Percentiles rank a stretch among this genome's conserved stretches.
Evolutionary conservation across 2,329 filamentous ascomycete species (phyloP).

Genomic region (Pseudopithomyces maydicus): DNA sequence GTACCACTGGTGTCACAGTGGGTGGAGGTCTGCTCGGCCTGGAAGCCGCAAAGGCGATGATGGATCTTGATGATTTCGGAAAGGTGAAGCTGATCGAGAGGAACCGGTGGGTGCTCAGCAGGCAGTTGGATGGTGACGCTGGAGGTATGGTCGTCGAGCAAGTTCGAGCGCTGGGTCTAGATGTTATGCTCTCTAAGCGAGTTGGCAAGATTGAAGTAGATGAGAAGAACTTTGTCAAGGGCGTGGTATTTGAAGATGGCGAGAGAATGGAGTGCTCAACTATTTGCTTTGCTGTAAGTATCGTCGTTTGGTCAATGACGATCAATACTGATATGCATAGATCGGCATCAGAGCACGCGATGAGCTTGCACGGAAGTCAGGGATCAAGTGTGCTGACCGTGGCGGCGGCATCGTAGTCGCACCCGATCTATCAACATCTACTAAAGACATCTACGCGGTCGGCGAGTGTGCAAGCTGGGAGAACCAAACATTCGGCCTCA

Average conservation of each 20-base stretch:
- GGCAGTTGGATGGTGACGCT: conserved; percentile 82
- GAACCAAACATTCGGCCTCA: conserved; percentile 83
- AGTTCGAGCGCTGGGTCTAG: conserved; percentile 76
- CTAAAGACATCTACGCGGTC: conserved; percentile 78
- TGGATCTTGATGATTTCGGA: conserved; percentile 76
- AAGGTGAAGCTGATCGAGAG: conserved; percentile 81
- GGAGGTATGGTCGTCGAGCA: conserved; percentile 83
- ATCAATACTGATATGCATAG: conserved; percentile 31
- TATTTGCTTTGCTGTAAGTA: conserved; percentile 76
- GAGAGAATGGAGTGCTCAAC: conserved; percentile 77
- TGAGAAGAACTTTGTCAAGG: conserved; percentile 69
- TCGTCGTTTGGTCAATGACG: background rate
- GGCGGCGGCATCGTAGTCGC: conserved; percentile 78
- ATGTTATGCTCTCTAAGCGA: conserved; percentile 77
- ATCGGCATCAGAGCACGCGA: conserved; percentile 85
- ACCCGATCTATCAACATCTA: conserved; percentile 70
- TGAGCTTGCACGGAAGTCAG: conserved; percentile 71
- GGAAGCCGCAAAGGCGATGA: conserved; percentile 90
- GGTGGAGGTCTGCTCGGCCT: conserved; percentile 84
- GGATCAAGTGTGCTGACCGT: conserved; percentile 72
- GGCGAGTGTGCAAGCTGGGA: conserved; percentile 93
- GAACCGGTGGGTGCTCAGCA: conserved; percentile 79
- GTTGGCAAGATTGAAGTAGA: conserved; percentile 75
- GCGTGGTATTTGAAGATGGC: conserved; percentile 81
- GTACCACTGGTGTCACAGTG: conserved; percentile 74